Conservation (phyloP, 768 basidiomycete species). For the Termitomyces sp. region DNA sequence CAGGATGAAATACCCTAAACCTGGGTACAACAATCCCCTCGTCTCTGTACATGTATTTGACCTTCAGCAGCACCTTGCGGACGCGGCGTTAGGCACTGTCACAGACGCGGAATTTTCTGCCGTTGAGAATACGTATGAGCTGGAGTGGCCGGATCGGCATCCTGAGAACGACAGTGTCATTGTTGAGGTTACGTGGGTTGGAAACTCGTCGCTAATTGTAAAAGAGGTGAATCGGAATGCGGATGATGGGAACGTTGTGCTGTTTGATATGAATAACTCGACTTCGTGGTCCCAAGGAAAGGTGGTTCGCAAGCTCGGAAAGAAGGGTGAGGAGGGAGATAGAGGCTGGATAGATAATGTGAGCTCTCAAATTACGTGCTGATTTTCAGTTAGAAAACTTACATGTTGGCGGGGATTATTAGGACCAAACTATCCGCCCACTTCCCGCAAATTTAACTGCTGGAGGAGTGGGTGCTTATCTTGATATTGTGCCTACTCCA, state of each 20-base stretch:
- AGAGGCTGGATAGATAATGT: slow-evolving; percentile 94
- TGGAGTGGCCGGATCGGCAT: slow-evolving; percentile 68
- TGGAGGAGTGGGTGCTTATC: slow-evolving; percentile 62
- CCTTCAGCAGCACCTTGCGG: slow-evolving; percentile 50
- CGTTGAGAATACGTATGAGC: slow-evolving; percentile 47
- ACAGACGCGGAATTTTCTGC: slow-evolving; percentile 27
- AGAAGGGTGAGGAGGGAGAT: slow-evolving; percentile 83
- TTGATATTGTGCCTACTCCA: slow-evolving; percentile 82
- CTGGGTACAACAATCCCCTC: slow-evolving; percentile 85
- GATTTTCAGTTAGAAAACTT: background rate
- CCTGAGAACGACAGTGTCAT: slow-evolving; percentile 66
- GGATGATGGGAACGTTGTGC: slow-evolving; percentile 72
- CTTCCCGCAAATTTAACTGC: slow-evolving; percentile 45
- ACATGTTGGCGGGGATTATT: background rate
- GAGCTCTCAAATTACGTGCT: slow-evolving; percentile 26
- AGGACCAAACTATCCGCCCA: slow-evolving; percentile 66
- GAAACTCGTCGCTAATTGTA: slow-evolving; percentile 65
- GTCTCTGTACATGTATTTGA: slow-evolving; percentile 85
- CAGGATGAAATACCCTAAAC: slow-evolving; percentile 82
- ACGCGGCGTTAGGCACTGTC: slow-evolving; percentile 24
- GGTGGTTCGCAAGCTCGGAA: slow-evolving; percentile 77
- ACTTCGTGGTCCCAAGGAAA: slow-evolving; percentile 37
- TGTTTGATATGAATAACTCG: slow-evolving; percentile 57
- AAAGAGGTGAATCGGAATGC: slow-evolving; percentile 89
- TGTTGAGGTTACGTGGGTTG: slow-evolving; percentile 87